Percentiles rank a stretch among this genome's conserved stretches.
These are phyloP conservation scores for Hypholoma sublateritium DNA, from an alignment of 768 basidiomycete species.

Conservation along the genomic window DNA sequence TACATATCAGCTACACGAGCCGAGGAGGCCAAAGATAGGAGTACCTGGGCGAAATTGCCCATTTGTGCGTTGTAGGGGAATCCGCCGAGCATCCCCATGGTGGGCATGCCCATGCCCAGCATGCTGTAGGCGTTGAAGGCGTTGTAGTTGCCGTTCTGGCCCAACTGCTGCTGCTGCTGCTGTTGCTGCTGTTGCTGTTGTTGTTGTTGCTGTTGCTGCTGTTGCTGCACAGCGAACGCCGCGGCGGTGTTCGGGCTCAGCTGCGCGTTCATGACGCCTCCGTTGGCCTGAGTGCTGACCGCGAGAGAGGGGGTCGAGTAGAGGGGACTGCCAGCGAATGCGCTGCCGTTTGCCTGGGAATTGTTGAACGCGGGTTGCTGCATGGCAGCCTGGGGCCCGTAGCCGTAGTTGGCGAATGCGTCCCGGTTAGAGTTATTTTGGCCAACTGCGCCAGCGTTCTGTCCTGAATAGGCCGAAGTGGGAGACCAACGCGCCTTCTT, in stretches of 20 bases:
- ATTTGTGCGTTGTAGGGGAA: slow-evolving; percentile 76
- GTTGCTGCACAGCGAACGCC: slow-evolving; percentile 47
- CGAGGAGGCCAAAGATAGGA: slow-evolving; percentile 18
- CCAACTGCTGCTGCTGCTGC: slow-evolving; percentile 38
- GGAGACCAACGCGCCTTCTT: slow-evolving; percentile 94
- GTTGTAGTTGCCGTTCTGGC: slow-evolving; percentile 52
- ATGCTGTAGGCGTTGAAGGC: slow-evolving; percentile 72
- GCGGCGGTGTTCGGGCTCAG: slow-evolving; percentile 69
- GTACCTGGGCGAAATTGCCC: slow-evolving; percentile 66
- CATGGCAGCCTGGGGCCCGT: slow-evolving; percentile 72
- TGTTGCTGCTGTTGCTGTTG: slow-evolving; percentile 45
- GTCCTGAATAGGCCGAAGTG: slow-evolving; percentile 46
- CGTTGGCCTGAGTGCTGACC: slow-evolving; percentile 63
- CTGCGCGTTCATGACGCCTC: slow-evolving; percentile 50
- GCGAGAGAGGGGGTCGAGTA: slow-evolving; percentile 73
- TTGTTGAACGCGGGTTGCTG: slow-evolving; percentile 53
- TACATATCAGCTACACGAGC: slow-evolving; percentile 15
- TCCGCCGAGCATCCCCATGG: slow-evolving; percentile 67
- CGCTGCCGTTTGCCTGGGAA: slow-evolving; percentile 43
- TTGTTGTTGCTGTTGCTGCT: slow-evolving; percentile 45
- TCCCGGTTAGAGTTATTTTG: slow-evolving; percentile 49
- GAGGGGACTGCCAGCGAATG: slow-evolving; percentile 57
- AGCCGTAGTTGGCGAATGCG: slow-evolving; percentile 85
- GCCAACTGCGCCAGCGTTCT: slow-evolving; percentile 33
- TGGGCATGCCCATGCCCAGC: slow-evolving; percentile 79